These are phyloP conservation scores for Coccomyxa sp. DNA, from an alignment of 139 green algal species.

Conservation along the genomic window DNA sequence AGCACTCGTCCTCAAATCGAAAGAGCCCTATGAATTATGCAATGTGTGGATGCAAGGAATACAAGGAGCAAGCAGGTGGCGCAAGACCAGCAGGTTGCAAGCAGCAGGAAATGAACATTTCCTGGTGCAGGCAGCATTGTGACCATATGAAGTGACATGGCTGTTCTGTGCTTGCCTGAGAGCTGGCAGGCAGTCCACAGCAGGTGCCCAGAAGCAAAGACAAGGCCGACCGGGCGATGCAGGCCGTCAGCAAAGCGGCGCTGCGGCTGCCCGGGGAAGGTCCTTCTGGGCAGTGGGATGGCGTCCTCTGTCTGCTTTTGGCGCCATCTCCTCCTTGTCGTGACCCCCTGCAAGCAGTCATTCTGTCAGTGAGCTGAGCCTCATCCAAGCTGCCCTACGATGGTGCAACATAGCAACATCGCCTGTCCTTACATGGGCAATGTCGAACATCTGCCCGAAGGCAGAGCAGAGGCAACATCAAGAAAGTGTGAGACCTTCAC, in stretches of 20 bases:
- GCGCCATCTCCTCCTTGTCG: not conserved
- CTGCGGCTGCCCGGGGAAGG: not conserved
- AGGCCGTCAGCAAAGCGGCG: not conserved
- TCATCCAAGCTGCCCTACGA: not conserved
- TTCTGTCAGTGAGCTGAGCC: not conserved
- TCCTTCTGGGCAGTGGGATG: not conserved
- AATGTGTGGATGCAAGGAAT: not conserved
- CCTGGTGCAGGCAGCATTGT: too few species aligned
- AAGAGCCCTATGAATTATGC: not conserved
- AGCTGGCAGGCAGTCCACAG: constrained; percentile 29
- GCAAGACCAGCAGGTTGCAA: too few species aligned
- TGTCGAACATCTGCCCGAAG: too few species aligned
- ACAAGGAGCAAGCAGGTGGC: too few species aligned
- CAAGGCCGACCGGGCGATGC: constrained; percentile 34
- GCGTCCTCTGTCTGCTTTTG: too few species aligned
- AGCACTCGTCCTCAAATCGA: not conserved
- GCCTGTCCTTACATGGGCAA: too few species aligned
- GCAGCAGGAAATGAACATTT: too few species aligned
- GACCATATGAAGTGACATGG: not conserved
- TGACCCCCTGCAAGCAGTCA: too few species aligned
- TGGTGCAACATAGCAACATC: not conserved
- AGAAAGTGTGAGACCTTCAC: too few species aligned
- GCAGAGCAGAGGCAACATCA: too few species aligned
- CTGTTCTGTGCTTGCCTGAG: constrained; percentile 19
- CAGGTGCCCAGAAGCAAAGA: constrained; percentile 36